phyloP scores from a whole-genome alignment of 371 early-diverging fungal genomes.

The Mucor sp. region DNA sequence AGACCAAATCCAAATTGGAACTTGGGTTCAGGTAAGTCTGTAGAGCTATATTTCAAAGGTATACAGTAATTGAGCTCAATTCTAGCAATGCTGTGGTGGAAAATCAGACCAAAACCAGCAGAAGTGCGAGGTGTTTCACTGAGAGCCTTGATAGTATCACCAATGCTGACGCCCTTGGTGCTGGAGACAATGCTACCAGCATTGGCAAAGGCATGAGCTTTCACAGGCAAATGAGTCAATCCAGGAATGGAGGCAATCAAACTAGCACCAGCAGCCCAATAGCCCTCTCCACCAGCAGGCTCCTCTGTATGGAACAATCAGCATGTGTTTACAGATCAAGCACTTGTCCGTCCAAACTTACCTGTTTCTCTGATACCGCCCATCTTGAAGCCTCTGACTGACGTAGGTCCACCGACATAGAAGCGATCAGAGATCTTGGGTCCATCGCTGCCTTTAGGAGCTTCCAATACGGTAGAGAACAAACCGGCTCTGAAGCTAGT shows the following conservation, averaged over 20 bases:
- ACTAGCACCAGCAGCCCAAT: conserved; percentile 79
- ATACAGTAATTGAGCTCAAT: conserved; percentile 51
- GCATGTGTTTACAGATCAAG: neutral
- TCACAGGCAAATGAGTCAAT: conserved; percentile 61
- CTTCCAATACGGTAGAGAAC: conserved; percentile 53
- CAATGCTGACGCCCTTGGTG: conserved; percentile 4
- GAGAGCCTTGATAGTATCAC: conserved; percentile 42
- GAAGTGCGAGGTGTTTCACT: conserved; percentile 63
- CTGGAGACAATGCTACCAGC: conserved; percentile 70
- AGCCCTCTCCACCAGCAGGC: conserved; percentile 87
- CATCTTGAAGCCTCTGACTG: conserved; percentile 85
- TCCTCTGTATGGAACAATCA: conserved; percentile 60
- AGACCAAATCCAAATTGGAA: conserved; percentile 88
- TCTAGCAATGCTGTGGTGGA: conserved; percentile 74
- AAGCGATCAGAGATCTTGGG: conserved; percentile 76
- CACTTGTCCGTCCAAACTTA: conserved; percentile 32
- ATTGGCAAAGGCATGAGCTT: conserved; percentile 87
- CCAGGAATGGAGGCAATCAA: conserved; percentile 81
- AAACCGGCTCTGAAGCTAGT: conserved; percentile 55
- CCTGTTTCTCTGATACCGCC: conserved; percentile 88
- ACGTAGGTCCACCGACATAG: conserved; percentile 84
- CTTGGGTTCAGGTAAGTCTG: conserved; percentile 75
- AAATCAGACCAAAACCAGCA: conserved; percentile 79
- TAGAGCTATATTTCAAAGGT: conserved; percentile 46
- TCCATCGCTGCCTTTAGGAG: conserved; percentile 35